Evolutionary conservation across 192 early-diverging fungal species (phyloP), one percentile per base, ranked within the genome.

Genomic region (Backusella liffmaniae): DNA sequence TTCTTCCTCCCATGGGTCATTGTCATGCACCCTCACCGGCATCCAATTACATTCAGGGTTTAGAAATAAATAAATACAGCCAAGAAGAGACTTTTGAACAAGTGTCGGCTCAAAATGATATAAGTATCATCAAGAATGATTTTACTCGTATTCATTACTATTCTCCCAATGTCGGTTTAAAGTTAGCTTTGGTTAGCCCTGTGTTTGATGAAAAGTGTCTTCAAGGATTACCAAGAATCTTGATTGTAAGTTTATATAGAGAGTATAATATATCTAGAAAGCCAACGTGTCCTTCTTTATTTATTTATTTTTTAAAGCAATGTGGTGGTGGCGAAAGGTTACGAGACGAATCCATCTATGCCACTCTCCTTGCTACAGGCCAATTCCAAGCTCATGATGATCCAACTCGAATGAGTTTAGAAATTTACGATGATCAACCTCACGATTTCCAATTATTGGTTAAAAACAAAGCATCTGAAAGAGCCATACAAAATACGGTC

Each of bases 361-460:
- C 83, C 69, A 77, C 80, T 10, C 65, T 77, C 46, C 82, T 82
- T 67, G 83, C 77, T 66, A 66, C 80, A 6, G 23, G 75, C 16
- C 29, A 37, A 66, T 70, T 26, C 32, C 51, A 53, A 59, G 23
- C 16, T 2, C n/a, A 13, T 15, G 10, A 72, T 29, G 30, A 15
- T 13, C 34, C 56, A 29, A 84, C 76, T 12, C 53, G 70, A 1
- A 70, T 86, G n/a, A 81, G 72, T 8, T 29, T 89, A n/a, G 82
- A 82, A 18, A 6, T 89, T 41, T 89, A 85, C 46, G 82, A 84
- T 42, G 88, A 87, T 53, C 84, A 85, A 73, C 86, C 86, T 16
- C 88, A 89, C 65, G 86, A 86, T 15, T 89, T 86, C 53, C 82
- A 88, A 53, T 59, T 82, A 10, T 44, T 82, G 10, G 32, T 77